These are phyloP conservation scores for Mortierella antarctica DNA, from an alignment of 192 early-diverging fungal genomes.

Conservation along the genomic window DNA sequence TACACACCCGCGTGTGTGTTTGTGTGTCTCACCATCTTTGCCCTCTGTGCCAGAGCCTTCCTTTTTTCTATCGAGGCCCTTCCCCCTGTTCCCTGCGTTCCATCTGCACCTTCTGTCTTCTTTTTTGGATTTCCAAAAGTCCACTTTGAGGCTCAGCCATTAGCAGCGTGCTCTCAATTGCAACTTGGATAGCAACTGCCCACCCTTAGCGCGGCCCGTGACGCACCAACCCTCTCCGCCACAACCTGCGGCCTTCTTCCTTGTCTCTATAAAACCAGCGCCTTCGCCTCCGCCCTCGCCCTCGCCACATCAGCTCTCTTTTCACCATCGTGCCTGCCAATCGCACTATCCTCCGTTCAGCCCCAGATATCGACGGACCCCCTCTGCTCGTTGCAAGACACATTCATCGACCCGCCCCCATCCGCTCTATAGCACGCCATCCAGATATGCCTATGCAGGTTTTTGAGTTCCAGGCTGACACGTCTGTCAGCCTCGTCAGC, in stretches of 20 bases:
- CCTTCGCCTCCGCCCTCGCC: neutral
- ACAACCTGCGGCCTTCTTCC: neutral
- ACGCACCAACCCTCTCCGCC: neutral
- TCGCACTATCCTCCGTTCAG: neutral
- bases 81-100: neutral
- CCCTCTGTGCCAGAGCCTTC: neutral
- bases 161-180: neutral
- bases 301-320: neutral
- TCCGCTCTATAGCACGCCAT: too few relatives aligned
- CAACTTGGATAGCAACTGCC: neutral
- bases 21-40: too few relatives aligned
- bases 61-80: slow-evolving; percentile 1
- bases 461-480: slow-evolving; percentile 52
- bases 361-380: neutral
- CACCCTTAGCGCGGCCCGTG: slow-evolving; percentile 1
- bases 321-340: neutral
- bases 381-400: neutral
- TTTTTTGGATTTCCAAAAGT: slow-evolving; percentile 53
- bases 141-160: slow-evolving; percentile 53
- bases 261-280: neutral
- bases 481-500: slow-evolving; percentile 41
- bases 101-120: slow-evolving; percentile 2
- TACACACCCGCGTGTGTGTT: too few relatives aligned
- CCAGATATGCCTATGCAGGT: slow-evolving; percentile 36
- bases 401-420: neutral